These are phyloP conservation scores for Lactuca saligna DNA, from an alignment of 129 eudicot genomes.

Conservation along the genomic window DNA sequence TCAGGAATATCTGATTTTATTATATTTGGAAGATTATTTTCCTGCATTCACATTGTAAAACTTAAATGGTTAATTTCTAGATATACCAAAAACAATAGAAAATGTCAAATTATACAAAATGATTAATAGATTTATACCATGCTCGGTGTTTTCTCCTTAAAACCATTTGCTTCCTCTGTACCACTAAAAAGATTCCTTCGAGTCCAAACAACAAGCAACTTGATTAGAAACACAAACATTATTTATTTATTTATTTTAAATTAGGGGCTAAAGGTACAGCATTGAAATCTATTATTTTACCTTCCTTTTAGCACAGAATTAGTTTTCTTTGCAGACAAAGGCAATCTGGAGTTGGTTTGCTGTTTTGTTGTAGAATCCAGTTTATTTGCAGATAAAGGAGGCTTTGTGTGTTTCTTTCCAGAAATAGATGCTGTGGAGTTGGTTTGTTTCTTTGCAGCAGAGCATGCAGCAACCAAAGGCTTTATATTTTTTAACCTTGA, in stretches of 20 bases:
- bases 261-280: not conserved
- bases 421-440: conserved; percentile 19
- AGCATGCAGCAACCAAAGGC: conserved; percentile 33
- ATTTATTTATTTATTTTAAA: not conserved
- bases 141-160: conserved; percentile 37
- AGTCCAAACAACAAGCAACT: conserved; percentile 21
- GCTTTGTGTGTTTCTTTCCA: conserved; percentile 26
- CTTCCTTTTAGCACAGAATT: conserved; percentile 45
- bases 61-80: conserved; percentile 1
- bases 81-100: not conserved
- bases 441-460: conserved; percentile 36
- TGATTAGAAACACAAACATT: not conserved
- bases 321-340: conserved; percentile 41
- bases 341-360: conserved; percentile 25
- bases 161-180: conserved; percentile 20
- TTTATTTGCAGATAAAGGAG: conserved; percentile 27
- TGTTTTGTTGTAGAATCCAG: conserved; percentile 28
- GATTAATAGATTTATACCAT: conserved; percentile 15
- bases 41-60: conserved; percentile 12
- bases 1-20: conserved; percentile 1
- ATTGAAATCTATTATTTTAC: conserved; percentile 29
- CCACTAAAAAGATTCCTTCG: conserved; percentile 60
- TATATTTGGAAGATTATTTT: conserved; percentile 15
- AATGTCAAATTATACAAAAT: conserved; percentile 2
- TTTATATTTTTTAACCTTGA: conserved; percentile 49